phyloP scores from a whole-genome alignment of 2,329 filamentous ascomycete genomes.

The Penicillium sp. region DNA sequence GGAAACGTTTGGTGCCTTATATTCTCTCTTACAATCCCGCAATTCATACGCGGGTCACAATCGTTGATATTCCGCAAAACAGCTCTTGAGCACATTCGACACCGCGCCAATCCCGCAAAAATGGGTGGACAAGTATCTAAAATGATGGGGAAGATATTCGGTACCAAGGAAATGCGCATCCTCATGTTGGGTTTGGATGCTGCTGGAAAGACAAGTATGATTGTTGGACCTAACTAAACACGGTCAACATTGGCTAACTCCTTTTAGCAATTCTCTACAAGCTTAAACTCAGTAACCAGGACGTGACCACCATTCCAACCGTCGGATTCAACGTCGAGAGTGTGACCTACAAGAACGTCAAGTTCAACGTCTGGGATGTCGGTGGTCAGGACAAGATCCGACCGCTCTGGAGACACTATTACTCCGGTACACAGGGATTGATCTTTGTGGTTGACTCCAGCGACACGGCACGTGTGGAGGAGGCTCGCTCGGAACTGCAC shows the following conservation, averaged over 20 bases:
- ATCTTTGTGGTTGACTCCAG: slow-evolving; percentile 99
- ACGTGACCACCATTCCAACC: slow-evolving; percentile 96
- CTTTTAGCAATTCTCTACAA: slow-evolving; percentile 89
- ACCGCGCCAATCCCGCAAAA: slow-evolving; percentile 35
- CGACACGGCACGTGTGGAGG: slow-evolving; percentile 85
- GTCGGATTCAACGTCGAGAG: slow-evolving; percentile 99
- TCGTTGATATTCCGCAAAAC: slow-evolving; percentile 6
- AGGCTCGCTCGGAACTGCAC: slow-evolving; percentile 89
- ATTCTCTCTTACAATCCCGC: not conserved
- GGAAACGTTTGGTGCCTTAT: not conserved
- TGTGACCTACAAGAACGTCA: slow-evolving; percentile 98
- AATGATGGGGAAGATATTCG: slow-evolving; percentile 98
- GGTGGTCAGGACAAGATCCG: slow-evolving; percentile 99
- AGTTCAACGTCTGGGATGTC: slow-evolving; percentile 99
- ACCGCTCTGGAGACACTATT: slow-evolving; percentile 97
- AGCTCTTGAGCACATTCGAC: slow-evolving; percentile 6
- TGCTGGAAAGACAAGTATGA: slow-evolving; percentile 85
- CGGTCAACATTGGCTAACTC: slow-evolving; percentile 1
- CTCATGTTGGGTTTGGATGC: slow-evolving; percentile 97
- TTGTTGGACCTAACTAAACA: not conserved
- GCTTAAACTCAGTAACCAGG: slow-evolving; percentile 88
- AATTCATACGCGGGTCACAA: slow-evolving; percentile 3
- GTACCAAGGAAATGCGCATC: slow-evolving; percentile 98
- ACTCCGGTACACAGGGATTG: slow-evolving; percentile 89
- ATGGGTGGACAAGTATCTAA: slow-evolving; percentile 96